Evolutionary conservation across 768 basidiomycete genomes (phyloP), one percentile per base, ranked within the genome.

Genomic region (Leccinum arenicola): DNA sequence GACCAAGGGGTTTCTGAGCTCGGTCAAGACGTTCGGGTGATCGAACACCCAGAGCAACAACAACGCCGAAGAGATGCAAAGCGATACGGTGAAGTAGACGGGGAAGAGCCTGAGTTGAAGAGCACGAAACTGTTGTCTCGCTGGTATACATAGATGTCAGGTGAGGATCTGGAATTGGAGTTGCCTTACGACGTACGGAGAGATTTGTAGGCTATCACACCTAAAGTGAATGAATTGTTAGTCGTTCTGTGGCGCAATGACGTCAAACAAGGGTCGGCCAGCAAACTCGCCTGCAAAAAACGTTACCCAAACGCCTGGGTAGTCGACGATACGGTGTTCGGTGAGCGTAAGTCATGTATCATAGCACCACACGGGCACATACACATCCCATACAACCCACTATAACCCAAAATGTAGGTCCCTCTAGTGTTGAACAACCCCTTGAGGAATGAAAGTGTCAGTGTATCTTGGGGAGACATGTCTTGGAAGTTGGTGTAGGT

Each of bases 31-130:
- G 54, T 79, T 76, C 17, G 81, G 84, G 70, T 85, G 88, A 57
- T 77, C 80, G 62, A 73, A 76, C 48, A 79, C 76, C 88, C 84
- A 90, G 55, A 80, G 73, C 2, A 76, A 77, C 50, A 90, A 70
- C 40, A 93, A 78, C 21, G 74, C 73, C 1, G 81, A 75, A 27
- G 86, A 80, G 35, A 88, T 72, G 23, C 72, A 64, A 38, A 88
- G 81, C 12, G 85, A 86, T 45, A 83, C 69, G 17, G 79, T 69
- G 66, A 93, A 93, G 74, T 89, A 93, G 61, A 88, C 71, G 1
- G 91, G 89, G 74, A 90, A 90, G 1, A 80, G 83, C 65, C 81
- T 83, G 67, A 89, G 84, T 67, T 93, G 91, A 35, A 94, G 80
- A 45, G 80, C 76, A 10, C 86, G 82, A 60, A 93, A 93, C 59